These are phyloP conservation scores for Chiua virens DNA, from an alignment of 768 basidiomycete species.

Conservation along the genomic window DNA sequence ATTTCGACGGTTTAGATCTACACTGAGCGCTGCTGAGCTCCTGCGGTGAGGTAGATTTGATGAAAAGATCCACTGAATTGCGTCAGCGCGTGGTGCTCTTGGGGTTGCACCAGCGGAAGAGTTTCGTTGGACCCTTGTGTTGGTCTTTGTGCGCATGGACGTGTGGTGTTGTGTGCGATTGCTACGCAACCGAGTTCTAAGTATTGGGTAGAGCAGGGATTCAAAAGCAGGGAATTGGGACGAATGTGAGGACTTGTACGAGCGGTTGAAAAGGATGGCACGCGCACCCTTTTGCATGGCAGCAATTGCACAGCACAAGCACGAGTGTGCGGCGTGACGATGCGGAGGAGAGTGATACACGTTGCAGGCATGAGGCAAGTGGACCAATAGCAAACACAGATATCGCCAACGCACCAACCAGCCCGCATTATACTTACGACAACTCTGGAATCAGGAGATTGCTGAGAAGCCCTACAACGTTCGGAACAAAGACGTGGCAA, in stretches of 20 bases:
- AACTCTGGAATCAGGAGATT: no score
- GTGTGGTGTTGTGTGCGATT: conserved; percentile 9
- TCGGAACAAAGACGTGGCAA: no score
- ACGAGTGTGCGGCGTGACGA: conserved; percentile 34
- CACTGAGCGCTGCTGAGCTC: conserved; percentile 57
- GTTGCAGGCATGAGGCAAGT: conserved; percentile 26
- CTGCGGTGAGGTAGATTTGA: conserved; percentile 66
- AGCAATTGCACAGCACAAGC: conserved; percentile 26
- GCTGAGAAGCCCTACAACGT: no score
- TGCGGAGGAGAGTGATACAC: conserved; percentile 20
- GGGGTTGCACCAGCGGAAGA: conserved; percentile 23
- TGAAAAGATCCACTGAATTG: conserved; percentile 74
- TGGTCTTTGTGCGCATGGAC: conserved; percentile 28
- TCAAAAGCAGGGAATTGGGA: conserved; percentile 4
- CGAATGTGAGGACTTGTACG: conserved; percentile 11
- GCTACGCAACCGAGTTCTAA: conserved; percentile 5
- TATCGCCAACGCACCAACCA: no score
- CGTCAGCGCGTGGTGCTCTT: conserved; percentile 34
- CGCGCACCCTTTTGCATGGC: conserved; percentile 28
- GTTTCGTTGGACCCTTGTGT: conserved; percentile 25
- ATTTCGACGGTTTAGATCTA: conserved; percentile 63
- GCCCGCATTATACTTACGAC: no score
- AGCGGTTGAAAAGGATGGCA: conserved; percentile 19
- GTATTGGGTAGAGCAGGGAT: conserved; percentile 1
- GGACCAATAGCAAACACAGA: not conserved